Percentiles rank a stretch among this genome's conserved stretches.
These are phyloP conservation scores for Begonia fuchsioides DNA, from an alignment of 306 rosid genomes.

Conservation along the genomic window DNA sequence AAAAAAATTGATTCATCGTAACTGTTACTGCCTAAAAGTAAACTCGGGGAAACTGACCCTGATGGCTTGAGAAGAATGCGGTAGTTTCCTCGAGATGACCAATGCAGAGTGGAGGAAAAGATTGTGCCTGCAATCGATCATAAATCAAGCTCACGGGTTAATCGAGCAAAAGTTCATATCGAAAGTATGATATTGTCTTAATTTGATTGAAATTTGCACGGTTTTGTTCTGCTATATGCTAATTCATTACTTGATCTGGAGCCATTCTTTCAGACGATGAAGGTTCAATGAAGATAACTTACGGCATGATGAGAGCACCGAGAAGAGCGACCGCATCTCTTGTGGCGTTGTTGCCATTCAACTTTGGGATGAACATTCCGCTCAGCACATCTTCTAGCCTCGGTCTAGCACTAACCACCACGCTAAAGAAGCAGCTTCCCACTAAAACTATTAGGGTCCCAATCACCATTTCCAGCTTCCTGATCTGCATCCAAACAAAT, in stretches of 20 bases:
- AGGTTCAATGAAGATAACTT: not conserved
- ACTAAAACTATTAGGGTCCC: not conserved
- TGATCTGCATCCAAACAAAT: not conserved
- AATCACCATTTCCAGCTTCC: constrained; percentile 9
- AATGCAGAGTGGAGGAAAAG: constrained; percentile 11
- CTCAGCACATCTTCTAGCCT: constrained; percentile 1
- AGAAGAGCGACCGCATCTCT: constrained; percentile 7
- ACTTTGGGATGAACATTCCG: constrained; percentile 7
- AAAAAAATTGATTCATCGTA: not conserved
- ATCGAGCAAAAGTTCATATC: not conserved
- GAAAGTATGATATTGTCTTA: no score
- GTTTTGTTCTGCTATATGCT: no score
- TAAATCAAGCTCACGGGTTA: not conserved
- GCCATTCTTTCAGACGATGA: no score
- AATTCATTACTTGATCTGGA: no score
- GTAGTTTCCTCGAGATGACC: constrained; percentile 8
- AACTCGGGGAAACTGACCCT: not conserved
- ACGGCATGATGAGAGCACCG: constrained; percentile 15
- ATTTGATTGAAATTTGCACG: no score
- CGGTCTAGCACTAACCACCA: constrained; percentile 2
- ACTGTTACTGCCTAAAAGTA: not conserved
- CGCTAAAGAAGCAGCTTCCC: constrained; percentile 11
- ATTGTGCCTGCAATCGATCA: constrained; percentile 8
- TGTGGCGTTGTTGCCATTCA: constrained; percentile 1
- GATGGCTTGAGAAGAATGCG: constrained; percentile 6